phyloP scores from a whole-genome alignment of 2,329 filamentous ascomycete genomes.

The Dothidotthia symphoricarpi region DNA sequence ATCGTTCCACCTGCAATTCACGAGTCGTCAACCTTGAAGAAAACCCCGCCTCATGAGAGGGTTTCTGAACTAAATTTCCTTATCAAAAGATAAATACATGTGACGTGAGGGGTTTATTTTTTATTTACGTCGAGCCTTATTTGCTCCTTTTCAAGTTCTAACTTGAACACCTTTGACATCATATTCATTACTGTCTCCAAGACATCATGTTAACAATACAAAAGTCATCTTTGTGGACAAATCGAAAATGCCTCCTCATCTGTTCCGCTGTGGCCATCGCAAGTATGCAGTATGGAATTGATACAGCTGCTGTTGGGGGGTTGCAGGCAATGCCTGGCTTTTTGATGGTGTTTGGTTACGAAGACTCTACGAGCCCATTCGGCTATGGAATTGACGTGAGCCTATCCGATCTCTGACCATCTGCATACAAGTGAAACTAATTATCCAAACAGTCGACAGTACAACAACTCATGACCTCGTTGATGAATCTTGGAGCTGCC shows the following conservation, averaged over 20 bases:
- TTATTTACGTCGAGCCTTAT: too few species aligned
- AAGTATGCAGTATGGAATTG: slow-evolving; percentile 55
- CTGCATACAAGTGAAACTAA: too few species aligned
- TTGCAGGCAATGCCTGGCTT: slow-evolving; percentile 48
- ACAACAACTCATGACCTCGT: slow-evolving; percentile 55
- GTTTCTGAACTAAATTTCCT: too few species aligned
- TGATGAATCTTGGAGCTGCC: slow-evolving; percentile 54
- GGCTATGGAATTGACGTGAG: slow-evolving; percentile 47
- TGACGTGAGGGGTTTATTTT: too few species aligned
- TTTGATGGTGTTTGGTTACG: slow-evolving; percentile 52
- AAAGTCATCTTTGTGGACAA: slow-evolving; percentile 21
- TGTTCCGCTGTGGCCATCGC: slow-evolving; percentile 50
- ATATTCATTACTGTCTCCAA: too few species aligned
- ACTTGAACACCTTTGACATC: too few species aligned
- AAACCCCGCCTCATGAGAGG: too few species aligned
- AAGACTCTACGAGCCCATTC: slow-evolving; percentile 37
- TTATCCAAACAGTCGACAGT: slow-evolving; percentile 48
- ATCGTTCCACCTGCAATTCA: too few species aligned
- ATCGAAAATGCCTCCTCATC: slow-evolving; percentile 49
- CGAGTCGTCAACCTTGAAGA: too few species aligned
- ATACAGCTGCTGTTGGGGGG: slow-evolving; percentile 48
- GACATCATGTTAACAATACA: slow-evolving; percentile 5
- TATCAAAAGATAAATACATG: too few species aligned
- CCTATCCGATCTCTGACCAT: too few species aligned
- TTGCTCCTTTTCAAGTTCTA: too few species aligned